Percentiles rank a stretch among this genome's conserved stretches.
Evolutionary conservation across 371 early-diverging fungal species (phyloP).

Genomic region (Entomophthora muscae): DNA sequence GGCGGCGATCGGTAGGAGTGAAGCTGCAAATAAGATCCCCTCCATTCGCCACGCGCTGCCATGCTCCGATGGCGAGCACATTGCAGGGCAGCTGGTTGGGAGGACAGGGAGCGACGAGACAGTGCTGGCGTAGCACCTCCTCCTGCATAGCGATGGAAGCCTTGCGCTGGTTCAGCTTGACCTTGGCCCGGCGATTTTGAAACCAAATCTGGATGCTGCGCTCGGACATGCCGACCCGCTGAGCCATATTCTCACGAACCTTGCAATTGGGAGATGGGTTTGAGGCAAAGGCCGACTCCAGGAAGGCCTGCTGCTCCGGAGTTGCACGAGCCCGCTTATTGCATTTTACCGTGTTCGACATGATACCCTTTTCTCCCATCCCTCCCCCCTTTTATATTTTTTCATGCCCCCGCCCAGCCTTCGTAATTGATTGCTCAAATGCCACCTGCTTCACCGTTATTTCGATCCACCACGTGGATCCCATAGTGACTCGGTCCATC

Average conservation of each 20-base stretch:
- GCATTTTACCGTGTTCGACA: no score
- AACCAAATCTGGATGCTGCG: constrained; percentile 98
- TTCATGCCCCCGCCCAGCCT: no score
- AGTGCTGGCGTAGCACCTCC: constrained; percentile 14
- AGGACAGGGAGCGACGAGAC: background rate
- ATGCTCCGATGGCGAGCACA: constrained; percentile 45
- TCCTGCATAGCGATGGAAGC: constrained; percentile 25
- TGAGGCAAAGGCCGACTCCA: constrained; percentile 50
- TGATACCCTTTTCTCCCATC: no score
- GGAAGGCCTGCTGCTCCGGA: constrained; percentile 39
- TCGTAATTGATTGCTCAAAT: no score
- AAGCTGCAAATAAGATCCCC: constrained; percentile 38
- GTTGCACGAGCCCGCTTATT: constrained; percentile 14
- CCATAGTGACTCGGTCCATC: no score
- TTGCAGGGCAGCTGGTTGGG: constrained; percentile 16
- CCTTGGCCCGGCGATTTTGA: constrained; percentile 94
- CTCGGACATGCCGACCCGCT: constrained; percentile 79
- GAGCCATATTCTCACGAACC: constrained; percentile 70
- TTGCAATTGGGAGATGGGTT: constrained; percentile 51
- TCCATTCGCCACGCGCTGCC: constrained; percentile 31
- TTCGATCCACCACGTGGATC: no score
- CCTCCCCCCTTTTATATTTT: no score
- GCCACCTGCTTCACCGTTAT: no score
- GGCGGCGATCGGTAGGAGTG: constrained; percentile 24
- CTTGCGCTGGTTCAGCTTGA: constrained; percentile 49